Evolutionary conservation across 2,329 filamentous ascomycete genomes (phyloP).

Genomic region (Alternaria sp.): DNA sequence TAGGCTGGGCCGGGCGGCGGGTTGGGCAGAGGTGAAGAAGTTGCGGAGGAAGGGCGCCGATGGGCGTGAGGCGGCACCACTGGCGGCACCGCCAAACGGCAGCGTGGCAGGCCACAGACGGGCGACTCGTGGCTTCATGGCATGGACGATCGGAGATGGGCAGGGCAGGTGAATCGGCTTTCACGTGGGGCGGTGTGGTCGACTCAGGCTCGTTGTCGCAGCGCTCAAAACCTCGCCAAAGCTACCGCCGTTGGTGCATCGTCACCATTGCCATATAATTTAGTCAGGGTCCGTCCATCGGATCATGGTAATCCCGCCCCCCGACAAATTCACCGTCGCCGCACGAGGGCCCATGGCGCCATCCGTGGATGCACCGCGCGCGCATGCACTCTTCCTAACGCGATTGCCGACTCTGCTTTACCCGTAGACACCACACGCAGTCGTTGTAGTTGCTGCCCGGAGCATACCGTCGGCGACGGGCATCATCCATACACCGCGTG

Average conservation of each 20-base stretch:
- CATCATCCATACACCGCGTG: not conserved
- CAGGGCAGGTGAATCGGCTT: conserved; percentile 10
- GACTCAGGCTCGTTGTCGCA: conserved; percentile 9
- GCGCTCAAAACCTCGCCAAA: conserved; percentile 12
- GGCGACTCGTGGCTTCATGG: conserved; percentile 36
- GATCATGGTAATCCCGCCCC: not conserved
- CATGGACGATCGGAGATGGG: conserved; percentile 3
- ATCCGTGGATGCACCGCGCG: not conserved
- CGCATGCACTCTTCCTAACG: not conserved
- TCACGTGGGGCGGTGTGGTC: conserved; percentile 16
- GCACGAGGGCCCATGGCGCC: not conserved
- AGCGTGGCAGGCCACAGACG: conserved; percentile 33
- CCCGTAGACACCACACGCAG: not conserved
- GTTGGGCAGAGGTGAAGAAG: conserved; percentile 36
- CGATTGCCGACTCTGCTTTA: conserved; percentile 1
- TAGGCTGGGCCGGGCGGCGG: conserved; percentile 9
- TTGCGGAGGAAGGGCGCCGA: conserved; percentile 25
- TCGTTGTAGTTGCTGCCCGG: not conserved
- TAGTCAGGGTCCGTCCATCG: conserved; percentile 12
- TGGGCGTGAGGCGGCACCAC: conserved; percentile 19
- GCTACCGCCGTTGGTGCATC: conserved; percentile 4
- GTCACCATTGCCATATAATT: conserved; percentile 5
- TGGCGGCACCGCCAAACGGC: conserved; percentile 22
- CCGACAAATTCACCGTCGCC: not conserved
- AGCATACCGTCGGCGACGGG: not conserved